A percentile compares a stretch with the other conserved stretches of the same genome.
Evolutionary conservation across 2,329 filamentous ascomycete species (phyloP).

Genomic region (Phyllosticta paracitricarpa): DNA sequence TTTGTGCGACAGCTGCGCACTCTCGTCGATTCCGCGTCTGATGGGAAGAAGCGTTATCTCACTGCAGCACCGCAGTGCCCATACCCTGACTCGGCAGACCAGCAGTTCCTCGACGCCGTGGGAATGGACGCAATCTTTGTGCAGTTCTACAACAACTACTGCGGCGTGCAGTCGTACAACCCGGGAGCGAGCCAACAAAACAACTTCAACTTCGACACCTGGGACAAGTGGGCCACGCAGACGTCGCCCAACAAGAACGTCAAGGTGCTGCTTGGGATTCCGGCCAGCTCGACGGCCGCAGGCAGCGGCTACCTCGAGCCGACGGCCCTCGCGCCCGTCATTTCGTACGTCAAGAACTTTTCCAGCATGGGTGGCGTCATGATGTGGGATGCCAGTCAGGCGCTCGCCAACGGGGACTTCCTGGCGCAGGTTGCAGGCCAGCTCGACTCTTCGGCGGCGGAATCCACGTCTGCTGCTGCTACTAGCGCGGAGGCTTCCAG

Average conservation of each 20-base stretch:
- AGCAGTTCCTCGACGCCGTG: slow-evolving; percentile 44
- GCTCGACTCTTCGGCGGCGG: background rate
- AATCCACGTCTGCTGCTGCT: background rate
- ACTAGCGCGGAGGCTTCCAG: background rate
- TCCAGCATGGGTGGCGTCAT: slow-evolving; percentile 57
- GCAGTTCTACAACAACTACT: slow-evolving; percentile 63
- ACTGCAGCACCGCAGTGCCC: slow-evolving; percentile 59
- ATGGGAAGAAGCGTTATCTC: slow-evolving; percentile 45
- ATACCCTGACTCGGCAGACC: slow-evolving; percentile 52
- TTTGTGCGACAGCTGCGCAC: slow-evolving; percentile 51
- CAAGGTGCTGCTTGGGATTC: slow-evolving; percentile 53
- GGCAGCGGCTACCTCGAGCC: slow-evolving; percentile 47
- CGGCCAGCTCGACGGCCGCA: slow-evolving; percentile 43
- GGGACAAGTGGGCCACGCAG: slow-evolving; percentile 55
- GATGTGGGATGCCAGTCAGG: slow-evolving; percentile 50
- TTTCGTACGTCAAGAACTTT: slow-evolving; percentile 46
- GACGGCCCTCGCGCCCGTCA: slow-evolving; percentile 38
- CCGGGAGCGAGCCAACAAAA: slow-evolving; percentile 35
- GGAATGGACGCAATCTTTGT: slow-evolving; percentile 52
- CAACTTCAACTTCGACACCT: slow-evolving; percentile 53
- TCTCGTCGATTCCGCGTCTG: slow-evolving; percentile 40
- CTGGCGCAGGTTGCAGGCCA: slow-evolving; percentile 15
- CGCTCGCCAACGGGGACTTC: slow-evolving; percentile 21
- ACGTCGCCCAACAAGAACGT: slow-evolving; percentile 49
- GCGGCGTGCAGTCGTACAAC: slow-evolving; percentile 46